These are phyloP conservation scores for Cyclotella sp. DNA, from an alignment of 108 stramenopile genomes.

Conservation along the genomic window DNA sequence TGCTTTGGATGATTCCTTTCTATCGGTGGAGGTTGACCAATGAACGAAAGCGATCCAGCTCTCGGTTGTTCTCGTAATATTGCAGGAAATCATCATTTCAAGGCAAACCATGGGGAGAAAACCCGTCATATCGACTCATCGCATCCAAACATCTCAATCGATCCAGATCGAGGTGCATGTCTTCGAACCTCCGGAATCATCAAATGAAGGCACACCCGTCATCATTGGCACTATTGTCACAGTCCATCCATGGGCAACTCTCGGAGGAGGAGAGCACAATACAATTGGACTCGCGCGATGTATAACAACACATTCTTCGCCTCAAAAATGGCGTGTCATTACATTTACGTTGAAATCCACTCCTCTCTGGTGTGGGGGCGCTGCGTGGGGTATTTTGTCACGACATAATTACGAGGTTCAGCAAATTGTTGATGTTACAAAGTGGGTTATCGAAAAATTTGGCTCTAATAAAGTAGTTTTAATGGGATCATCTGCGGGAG, in stretches of 20 bases:
- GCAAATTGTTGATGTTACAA: slow-evolving; percentile 33
- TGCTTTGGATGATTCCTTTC: too few species aligned
- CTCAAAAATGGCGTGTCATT: slow-evolving; percentile 33
- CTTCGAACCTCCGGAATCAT: slow-evolving; percentile 21
- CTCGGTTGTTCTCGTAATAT: neutral
- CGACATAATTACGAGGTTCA: slow-evolving; percentile 31
- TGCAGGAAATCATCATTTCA: neutral
- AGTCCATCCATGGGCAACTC: slow-evolving; percentile 39
- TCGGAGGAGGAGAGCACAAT: slow-evolving; percentile 49
- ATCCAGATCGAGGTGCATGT: slow-evolving; percentile 22
- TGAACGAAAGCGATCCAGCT: neutral
- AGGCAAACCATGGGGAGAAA: neutral
- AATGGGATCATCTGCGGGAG: slow-evolving; percentile 38
- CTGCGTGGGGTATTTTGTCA: slow-evolving; percentile 26
- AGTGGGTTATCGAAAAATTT: slow-evolving; percentile 20
- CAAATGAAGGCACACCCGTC: neutral
- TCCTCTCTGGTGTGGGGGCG: slow-evolving; percentile 27
- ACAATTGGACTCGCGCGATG: slow-evolving; percentile 29
- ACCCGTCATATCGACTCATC: slow-evolving; percentile 12
- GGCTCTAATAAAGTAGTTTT: slow-evolving; percentile 15
- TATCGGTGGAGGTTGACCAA: too few species aligned
- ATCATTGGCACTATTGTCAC: slow-evolving; percentile 30
- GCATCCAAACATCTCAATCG: slow-evolving; percentile 12
- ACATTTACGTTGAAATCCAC: slow-evolving; percentile 33
- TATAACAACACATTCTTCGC: slow-evolving; percentile 1